A percentile compares a stretch with the other conserved stretches of the same genome.
phyloP scores from a whole-genome alignment of 192 early-diverging fungal species.

The Dissophora ornata region DNA sequence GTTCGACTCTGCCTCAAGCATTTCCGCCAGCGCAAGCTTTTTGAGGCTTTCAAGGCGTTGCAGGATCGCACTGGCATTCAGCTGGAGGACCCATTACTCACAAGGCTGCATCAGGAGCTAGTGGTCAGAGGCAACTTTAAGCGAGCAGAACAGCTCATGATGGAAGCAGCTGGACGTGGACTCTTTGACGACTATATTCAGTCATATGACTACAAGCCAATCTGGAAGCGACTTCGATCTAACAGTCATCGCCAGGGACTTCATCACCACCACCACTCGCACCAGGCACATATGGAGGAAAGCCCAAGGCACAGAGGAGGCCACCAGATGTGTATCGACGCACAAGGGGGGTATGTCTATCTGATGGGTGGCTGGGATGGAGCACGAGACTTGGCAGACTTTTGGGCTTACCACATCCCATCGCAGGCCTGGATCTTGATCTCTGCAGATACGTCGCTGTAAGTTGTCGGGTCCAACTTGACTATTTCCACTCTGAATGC shows the following conservation, averaged over 20 bases:
- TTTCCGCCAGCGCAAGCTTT: slow-evolving; percentile 83
- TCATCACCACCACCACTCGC: slow-evolving; percentile 40
- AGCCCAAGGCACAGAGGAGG: slow-evolving; percentile 84
- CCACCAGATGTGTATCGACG: slow-evolving; percentile 97
- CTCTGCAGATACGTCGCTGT: slow-evolving; percentile 79
- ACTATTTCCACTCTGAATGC: too few species aligned
- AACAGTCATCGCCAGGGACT: slow-evolving; percentile 28
- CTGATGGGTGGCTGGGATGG: slow-evolving; percentile 98
- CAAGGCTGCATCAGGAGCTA: slow-evolving; percentile 75
- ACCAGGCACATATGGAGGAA: slow-evolving; percentile 31
- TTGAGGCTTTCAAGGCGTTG: slow-evolving; percentile 77
- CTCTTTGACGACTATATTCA: slow-evolving; percentile 81
- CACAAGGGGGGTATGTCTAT: slow-evolving; percentile 73
- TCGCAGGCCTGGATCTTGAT: slow-evolving; percentile 79
- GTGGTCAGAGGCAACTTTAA: slow-evolving; percentile 80
- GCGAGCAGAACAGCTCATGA: slow-evolving; percentile 77
- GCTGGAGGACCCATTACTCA: slow-evolving; percentile 86
- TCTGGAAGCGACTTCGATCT: slow-evolving; percentile 37
- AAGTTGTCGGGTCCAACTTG: neutral
- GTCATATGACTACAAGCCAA: slow-evolving; percentile 75
- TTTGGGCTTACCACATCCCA: slow-evolving; percentile 83
- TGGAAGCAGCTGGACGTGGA: slow-evolving; percentile 66
- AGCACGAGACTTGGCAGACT: slow-evolving; percentile 83
- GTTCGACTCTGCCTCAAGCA: slow-evolving; percentile 90
- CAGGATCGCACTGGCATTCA: slow-evolving; percentile 69